A percentile compares a stretch with the other conserved stretches of the same genome.
These are phyloP conservation scores for Grosmannia clavigera DNA, from an alignment of 2,329 filamentous ascomycete genomes.

Conservation along the genomic window DNA sequence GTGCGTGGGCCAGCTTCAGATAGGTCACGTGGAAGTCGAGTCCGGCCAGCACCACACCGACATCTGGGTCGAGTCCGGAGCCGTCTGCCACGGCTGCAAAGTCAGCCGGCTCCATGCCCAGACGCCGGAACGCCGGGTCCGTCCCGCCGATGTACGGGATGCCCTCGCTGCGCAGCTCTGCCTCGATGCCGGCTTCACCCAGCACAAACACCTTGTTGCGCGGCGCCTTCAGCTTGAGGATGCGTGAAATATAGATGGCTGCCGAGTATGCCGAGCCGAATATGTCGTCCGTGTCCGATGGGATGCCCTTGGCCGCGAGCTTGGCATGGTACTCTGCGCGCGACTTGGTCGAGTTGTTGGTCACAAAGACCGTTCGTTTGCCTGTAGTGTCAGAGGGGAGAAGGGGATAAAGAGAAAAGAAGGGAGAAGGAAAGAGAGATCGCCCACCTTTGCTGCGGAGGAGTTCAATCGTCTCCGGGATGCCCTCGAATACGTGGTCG, in stretches of 20 bases:
- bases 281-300: constrained; percentile 72
- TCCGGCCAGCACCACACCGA: constrained; percentile 79
- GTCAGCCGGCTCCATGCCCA: constrained; percentile 66
- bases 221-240: constrained; percentile 63
- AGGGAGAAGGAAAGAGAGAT: not conserved
- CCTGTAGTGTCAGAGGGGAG: constrained; percentile 34
- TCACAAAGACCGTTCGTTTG: constrained; percentile 90
- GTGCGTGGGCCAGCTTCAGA: constrained; percentile 73
- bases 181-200: constrained; percentile 82
- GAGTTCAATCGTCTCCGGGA: constrained; percentile 74
- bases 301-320: constrained; percentile 69
- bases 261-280: constrained; percentile 94
- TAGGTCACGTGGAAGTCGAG: constrained; percentile 95
- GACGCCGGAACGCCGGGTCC: constrained; percentile 59
- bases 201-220: constrained; percentile 93
- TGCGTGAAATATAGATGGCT: constrained; percentile 89
- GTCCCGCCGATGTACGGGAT: constrained; percentile 78
- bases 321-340: constrained; percentile 88
- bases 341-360: constrained; percentile 98
- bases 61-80: constrained; percentile 68
- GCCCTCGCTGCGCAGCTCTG: constrained; percentile 70
- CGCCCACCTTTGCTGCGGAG: constrained; percentile 63
- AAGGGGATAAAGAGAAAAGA: not conserved
- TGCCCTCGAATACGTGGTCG: constrained; percentile 74
- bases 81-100: constrained; percentile 67